These are phyloP conservation scores for Elymus sibiricus DNA, from an alignment of 176 grass and related monocot species.

Conservation along the genomic window DNA sequence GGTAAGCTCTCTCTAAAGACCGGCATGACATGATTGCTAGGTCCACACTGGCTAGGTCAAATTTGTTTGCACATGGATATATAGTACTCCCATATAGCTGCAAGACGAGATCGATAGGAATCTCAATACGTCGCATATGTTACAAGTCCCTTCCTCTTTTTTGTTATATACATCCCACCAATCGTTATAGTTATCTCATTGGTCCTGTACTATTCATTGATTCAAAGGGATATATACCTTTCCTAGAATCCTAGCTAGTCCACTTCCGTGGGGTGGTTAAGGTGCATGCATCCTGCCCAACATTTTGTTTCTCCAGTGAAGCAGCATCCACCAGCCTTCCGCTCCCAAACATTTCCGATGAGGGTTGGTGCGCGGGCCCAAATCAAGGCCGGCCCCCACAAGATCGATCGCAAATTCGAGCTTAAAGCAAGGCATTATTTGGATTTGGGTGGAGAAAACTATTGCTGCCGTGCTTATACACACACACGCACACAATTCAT, in stretches of 20 bases:
- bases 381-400: slow-evolving; percentile 28
- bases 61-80: neutral
- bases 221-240: neutral
- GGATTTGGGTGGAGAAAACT: slow-evolving; percentile 3
- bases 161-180: too few species aligned
- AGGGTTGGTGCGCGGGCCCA: slow-evolving; percentile 35
- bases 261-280: slow-evolving; percentile 27
- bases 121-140: neutral
- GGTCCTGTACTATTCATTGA: neutral
- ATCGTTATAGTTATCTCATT: too few species aligned
- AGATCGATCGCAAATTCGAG: neutral
- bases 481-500: neutral
- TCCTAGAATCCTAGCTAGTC: neutral
- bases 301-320: neutral
- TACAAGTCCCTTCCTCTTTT: too few species aligned
- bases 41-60: neutral
- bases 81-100: neutral
- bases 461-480: neutral
- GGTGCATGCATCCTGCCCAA: slow-evolving; percentile 50
- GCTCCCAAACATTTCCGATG: slow-evolving; percentile 10
- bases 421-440: slow-evolving; percentile 39
- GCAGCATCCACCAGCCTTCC: slow-evolving; percentile 47
- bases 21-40: neutral
- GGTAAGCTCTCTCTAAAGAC: neutral
- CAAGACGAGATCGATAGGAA: neutral